Percentiles rank a stretch among this genome's conserved stretches.
Evolutionary conservation across 192 early-diverging fungal genomes (phyloP).

Genomic region (Pecoramyces ruminantium): DNA sequence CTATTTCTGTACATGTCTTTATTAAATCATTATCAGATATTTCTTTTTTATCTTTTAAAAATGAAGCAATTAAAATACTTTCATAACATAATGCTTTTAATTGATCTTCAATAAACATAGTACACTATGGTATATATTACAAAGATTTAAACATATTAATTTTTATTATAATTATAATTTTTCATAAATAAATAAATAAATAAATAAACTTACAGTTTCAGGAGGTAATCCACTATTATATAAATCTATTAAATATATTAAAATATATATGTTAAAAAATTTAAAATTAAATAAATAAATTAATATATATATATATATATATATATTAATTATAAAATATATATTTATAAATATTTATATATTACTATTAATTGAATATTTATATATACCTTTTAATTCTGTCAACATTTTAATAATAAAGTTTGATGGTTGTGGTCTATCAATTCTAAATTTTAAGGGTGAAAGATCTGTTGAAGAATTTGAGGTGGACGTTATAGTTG

Average conservation of each 20-base stretch:
- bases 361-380: too few species aligned
- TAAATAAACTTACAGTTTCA: neutral
- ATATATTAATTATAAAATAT: too few species aligned
- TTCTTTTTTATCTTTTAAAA: neutral
- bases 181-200: too few species aligned
- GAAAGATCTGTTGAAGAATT: neutral
- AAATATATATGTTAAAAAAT: neutral
- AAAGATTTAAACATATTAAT: too few species aligned
- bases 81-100: neutral
- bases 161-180: too few species aligned
- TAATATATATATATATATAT: too few species aligned
- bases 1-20: neutral
- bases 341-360: too few species aligned
- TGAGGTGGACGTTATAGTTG: neutral
- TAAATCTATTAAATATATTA: neutral
- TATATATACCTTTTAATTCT: neutral
- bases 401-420: neutral
- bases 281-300: too few species aligned
- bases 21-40: neutral
- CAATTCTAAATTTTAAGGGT: neutral
- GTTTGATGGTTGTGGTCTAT: neutral
- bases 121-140: too few species aligned
- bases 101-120: neutral
- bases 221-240: neutral
- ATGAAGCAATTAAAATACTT: neutral